phyloP scores from a whole-genome alignment of 495 filamentous ascomycete species.

The Aspergillus sclerotioniger region DNA sequence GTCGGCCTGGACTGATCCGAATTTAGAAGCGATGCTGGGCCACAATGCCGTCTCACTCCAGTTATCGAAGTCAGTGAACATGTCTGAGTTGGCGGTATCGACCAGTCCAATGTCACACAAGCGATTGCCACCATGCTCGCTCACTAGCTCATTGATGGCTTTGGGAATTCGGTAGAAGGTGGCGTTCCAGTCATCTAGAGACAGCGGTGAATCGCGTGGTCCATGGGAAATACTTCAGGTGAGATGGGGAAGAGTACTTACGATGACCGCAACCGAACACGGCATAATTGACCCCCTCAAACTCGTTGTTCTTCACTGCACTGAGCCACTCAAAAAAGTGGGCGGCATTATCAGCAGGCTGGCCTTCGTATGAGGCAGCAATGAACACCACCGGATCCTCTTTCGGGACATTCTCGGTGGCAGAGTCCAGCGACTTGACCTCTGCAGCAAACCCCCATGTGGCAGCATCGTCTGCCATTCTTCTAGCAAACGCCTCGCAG shows the following conservation, averaged over 20 bases:
- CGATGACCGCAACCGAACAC: slow-evolving; percentile 15
- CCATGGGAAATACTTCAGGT: too few species aligned
- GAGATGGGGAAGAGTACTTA: too few species aligned
- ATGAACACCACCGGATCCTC: slow-evolving; percentile 12
- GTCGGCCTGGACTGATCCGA: slow-evolving; percentile 29
- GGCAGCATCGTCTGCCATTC: slow-evolving; percentile 1
- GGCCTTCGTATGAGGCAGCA: slow-evolving; percentile 17
- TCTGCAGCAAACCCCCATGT: slow-evolving; percentile 5
- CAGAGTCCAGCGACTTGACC: slow-evolving; percentile 10
- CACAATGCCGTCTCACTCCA: slow-evolving; percentile 68
- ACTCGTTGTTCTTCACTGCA: neutral
- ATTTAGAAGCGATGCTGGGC: slow-evolving; percentile 56
- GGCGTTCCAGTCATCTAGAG: slow-evolving; percentile 56
- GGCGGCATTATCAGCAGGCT: slow-evolving; percentile 16
- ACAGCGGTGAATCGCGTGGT: neutral
- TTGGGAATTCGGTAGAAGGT: slow-evolving; percentile 75
- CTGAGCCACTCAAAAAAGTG: slow-evolving; percentile 16
- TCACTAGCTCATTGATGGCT: slow-evolving; percentile 52
- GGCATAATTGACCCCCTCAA: slow-evolving; percentile 7
- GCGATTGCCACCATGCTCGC: slow-evolving; percentile 50
- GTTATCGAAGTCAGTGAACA: slow-evolving; percentile 68
- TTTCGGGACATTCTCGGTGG: slow-evolving; percentile 1
- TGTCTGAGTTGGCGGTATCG: slow-evolving; percentile 61
- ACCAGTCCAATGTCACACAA: slow-evolving; percentile 56
- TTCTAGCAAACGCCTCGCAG: slow-evolving; percentile 7